A percentile compares a stretch with the other conserved stretches of the same genome.
Evolutionary conservation across 169 alveolate species (phyloP).

Genomic region (Cystoisospora suis): DNA sequence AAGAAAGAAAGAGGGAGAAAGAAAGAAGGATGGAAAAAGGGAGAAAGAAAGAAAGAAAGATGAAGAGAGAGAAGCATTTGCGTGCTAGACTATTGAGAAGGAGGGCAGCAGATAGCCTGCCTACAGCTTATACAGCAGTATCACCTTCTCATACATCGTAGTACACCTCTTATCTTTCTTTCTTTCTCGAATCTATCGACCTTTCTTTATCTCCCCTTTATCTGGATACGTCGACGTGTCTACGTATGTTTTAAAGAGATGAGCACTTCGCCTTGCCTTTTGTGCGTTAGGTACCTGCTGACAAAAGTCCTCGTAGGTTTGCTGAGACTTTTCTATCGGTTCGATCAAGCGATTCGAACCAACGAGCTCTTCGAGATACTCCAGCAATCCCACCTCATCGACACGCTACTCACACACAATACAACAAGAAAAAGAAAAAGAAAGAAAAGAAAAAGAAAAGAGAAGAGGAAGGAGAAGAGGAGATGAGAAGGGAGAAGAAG

Average conservation of each 20-base stretch:
- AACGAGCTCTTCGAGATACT: slow-evolving; percentile 96
- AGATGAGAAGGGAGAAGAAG: background rate
- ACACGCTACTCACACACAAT: too few relatives aligned
- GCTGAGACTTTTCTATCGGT: slow-evolving; percentile 36
- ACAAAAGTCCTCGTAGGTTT: slow-evolving; percentile 34
- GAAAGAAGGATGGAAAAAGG: background rate
- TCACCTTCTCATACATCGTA: background rate
- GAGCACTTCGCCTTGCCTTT: too few relatives aligned
- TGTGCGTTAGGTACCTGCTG: slow-evolving; percentile 9
- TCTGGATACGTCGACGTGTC: too few relatives aligned
- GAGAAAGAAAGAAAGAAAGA: background rate
- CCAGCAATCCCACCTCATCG: slow-evolving; percentile 91
- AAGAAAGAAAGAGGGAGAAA: background rate
- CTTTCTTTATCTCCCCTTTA: too few relatives aligned
- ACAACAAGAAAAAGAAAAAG: too few relatives aligned
- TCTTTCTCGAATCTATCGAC: too few relatives aligned
- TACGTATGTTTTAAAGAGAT: too few relatives aligned
- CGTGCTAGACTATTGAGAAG: background rate
- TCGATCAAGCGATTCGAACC: slow-evolving; percentile 77
- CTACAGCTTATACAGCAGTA: background rate
- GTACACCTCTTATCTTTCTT: too few relatives aligned
- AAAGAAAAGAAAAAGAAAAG: background rate
- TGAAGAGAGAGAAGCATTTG: background rate
- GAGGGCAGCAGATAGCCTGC: too few relatives aligned
- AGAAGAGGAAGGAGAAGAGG: background rate